Conservation (phyloP, 192 early-diverging fungal species). For the Backusella liffmaniae region DNA sequence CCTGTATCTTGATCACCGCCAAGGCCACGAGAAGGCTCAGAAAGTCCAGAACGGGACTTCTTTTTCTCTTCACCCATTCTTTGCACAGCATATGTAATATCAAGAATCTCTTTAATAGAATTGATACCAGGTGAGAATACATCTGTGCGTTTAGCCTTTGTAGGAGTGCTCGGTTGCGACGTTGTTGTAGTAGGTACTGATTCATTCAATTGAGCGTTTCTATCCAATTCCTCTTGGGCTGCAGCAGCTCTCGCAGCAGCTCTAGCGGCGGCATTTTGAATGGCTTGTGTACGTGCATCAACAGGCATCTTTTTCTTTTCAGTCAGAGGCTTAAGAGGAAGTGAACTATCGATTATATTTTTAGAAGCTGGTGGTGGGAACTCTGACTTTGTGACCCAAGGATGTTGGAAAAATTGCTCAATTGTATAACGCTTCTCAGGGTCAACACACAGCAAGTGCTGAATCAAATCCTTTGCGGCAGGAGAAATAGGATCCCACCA, state of each 20-base stretch:
- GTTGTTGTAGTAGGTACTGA: neutral
- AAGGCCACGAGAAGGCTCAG: slow-evolving; percentile 9
- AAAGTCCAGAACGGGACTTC: neutral
- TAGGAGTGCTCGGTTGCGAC: slow-evolving; percentile 15
- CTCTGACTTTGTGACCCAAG: slow-evolving; percentile 53
- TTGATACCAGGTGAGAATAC: slow-evolving; percentile 51
- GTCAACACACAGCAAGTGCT: slow-evolving; percentile 65
- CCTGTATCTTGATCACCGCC: slow-evolving; percentile 7
- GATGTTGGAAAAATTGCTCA: slow-evolving; percentile 79
- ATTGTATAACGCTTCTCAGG: slow-evolving; percentile 74
- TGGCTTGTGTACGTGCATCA: slow-evolving; percentile 14
- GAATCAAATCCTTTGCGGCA: slow-evolving; percentile 71
- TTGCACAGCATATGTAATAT: slow-evolving; percentile 75
- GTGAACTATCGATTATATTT: neutral
- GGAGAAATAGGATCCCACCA: slow-evolving; percentile 90
- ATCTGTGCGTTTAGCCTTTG: slow-evolving; percentile 46
- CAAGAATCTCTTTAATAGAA: slow-evolving; percentile 69
- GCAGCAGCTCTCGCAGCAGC: neutral
- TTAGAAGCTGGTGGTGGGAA: neutral
- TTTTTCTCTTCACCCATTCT: slow-evolving; percentile 68
- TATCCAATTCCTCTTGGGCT: neutral
- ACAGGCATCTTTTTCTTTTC: neutral
- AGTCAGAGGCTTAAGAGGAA: neutral
- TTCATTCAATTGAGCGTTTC: neutral
- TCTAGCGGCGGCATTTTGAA: slow-evolving; percentile 19